These are phyloP conservation scores for Dendrostoma leiphaemia DNA, from an alignment of 2,329 filamentous ascomycete species.

Conservation along the genomic window DNA sequence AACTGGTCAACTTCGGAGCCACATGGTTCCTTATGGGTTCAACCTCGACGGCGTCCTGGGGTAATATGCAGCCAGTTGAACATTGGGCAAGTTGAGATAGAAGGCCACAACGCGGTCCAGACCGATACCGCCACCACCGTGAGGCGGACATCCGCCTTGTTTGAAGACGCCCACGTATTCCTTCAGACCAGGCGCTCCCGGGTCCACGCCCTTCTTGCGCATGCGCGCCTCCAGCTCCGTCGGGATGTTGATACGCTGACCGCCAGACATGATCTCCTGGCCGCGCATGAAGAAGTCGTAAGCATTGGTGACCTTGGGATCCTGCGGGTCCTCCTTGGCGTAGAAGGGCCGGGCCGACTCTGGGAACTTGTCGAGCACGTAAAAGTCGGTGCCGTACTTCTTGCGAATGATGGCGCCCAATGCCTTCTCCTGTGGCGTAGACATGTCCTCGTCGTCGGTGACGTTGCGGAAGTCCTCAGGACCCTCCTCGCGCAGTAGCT, in stretches of 20 bases:
- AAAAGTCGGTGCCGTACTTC: constrained; percentile 95
- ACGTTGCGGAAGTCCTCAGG: constrained; percentile 66
- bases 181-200: constrained; percentile 70
- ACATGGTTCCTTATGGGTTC: constrained; percentile 38
- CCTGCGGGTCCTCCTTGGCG: constrained; percentile 73
- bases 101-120: constrained; percentile 80
- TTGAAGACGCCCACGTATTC: constrained; percentile 84
- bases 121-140: constrained; percentile 86
- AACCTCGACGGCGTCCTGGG: constrained; percentile 61
- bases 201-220: constrained; percentile 76
- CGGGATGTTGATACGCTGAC: constrained; percentile 85
- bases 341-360: constrained; percentile 87
- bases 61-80: constrained; percentile 57
- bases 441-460: constrained; percentile 74
- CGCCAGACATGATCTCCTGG: constrained; percentile 89
- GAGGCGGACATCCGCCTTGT: constrained; percentile 81
- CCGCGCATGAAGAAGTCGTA: constrained; percentile 88
- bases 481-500: constrained; percentile 73
- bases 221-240: constrained; percentile 75
- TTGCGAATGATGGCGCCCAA: constrained; percentile 81
- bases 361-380: constrained; percentile 95
- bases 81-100: constrained; percentile 58
- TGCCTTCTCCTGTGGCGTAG: constrained; percentile 81
- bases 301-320: constrained; percentile 64
- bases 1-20: too few species aligned